Evolutionary conservation across 2,329 filamentous ascomycete species (phyloP).

Genomic region (Scedosporium apiospermum): DNA sequence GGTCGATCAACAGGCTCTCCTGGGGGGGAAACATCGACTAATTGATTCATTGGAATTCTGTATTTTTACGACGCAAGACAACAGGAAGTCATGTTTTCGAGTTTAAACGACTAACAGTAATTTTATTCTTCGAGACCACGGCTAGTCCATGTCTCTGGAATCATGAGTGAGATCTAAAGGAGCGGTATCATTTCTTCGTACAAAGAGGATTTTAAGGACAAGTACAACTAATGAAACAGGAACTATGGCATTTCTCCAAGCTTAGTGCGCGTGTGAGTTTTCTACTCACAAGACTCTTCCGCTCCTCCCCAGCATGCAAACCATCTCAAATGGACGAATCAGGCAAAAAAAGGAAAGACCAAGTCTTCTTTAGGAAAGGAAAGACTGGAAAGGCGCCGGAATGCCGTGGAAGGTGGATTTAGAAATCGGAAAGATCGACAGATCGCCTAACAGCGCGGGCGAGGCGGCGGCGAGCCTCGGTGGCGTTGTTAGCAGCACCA

Average conservation of each 20-base stretch:
- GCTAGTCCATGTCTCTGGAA: background rate
- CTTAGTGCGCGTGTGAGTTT: background rate
- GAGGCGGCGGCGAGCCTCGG: slow-evolving; percentile 6
- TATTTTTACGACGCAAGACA: background rate
- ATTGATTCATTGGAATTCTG: too few relatives aligned
- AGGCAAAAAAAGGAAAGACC: background rate
- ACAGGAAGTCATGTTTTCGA: background rate
- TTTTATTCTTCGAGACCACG: background rate
- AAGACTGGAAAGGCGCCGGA: background rate
- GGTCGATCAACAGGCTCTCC: background rate
- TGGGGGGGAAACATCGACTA: too few relatives aligned
- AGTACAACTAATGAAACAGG: background rate
- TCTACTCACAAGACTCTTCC: background rate
- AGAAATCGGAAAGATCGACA: background rate
- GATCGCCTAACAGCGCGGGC: background rate
- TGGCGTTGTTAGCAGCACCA: slow-evolving; percentile 6
- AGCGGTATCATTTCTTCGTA: slow-evolving; percentile 4
- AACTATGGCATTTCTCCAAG: background rate
- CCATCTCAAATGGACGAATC: background rate
- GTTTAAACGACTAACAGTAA: background rate
- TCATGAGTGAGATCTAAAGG: background rate
- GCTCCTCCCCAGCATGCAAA: background rate
- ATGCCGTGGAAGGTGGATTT: too few relatives aligned
- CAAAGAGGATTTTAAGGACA: background rate
- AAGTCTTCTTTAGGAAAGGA: background rate